These are phyloP conservation scores for Daldinia sp. DNA, from an alignment of 2,329 filamentous ascomycete species.

Conservation along the genomic window DNA sequence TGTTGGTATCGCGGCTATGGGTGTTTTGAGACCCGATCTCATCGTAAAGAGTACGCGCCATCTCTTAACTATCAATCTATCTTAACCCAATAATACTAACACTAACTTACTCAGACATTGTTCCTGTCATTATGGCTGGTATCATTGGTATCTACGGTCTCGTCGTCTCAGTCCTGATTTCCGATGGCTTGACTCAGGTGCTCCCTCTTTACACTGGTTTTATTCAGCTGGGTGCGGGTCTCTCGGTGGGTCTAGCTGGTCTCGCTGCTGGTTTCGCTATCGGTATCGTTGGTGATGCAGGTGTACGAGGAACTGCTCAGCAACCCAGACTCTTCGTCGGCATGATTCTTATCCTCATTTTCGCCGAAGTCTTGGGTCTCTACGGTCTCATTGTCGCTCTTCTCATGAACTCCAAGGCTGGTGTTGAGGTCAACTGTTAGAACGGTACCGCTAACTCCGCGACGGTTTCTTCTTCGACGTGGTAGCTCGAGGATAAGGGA, in stretches of 20 bases:
- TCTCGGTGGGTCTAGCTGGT: conserved; percentile 84
- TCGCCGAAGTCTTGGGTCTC: conserved; percentile 98
- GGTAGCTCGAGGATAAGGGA: conserved; percentile 21
- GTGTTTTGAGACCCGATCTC: conserved; percentile 95
- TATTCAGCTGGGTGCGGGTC: conserved; percentile 86
- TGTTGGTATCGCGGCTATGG: conserved; percentile 98
- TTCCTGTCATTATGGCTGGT: conserved; percentile 99
- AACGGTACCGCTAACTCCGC: conserved; percentile 9
- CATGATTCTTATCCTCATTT: conserved; percentile 99
- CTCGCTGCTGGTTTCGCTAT: conserved; percentile 88
- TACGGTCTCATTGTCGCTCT: conserved; percentile 99
- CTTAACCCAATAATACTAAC: conserved; percentile 40
- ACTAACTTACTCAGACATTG: conserved; percentile 77
- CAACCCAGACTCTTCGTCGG: conserved; percentile 91
- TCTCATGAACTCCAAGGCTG: conserved; percentile 98
- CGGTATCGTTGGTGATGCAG: conserved; percentile 88
- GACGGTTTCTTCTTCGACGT: conserved; percentile 14
- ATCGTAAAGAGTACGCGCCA: conserved; percentile 94
- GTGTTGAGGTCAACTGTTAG: conserved; percentile 73
- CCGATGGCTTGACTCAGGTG: conserved; percentile 79
- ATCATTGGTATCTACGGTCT: conserved; percentile 99
- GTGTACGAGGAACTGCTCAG: conserved; percentile 87
- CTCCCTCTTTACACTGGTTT: conserved; percentile 84
- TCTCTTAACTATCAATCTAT: conserved; percentile 21
- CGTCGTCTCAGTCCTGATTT: conserved; percentile 88